phyloP scores from a whole-genome alignment of 306 rosid genomes.

The Abrus pulchellus region DNA sequence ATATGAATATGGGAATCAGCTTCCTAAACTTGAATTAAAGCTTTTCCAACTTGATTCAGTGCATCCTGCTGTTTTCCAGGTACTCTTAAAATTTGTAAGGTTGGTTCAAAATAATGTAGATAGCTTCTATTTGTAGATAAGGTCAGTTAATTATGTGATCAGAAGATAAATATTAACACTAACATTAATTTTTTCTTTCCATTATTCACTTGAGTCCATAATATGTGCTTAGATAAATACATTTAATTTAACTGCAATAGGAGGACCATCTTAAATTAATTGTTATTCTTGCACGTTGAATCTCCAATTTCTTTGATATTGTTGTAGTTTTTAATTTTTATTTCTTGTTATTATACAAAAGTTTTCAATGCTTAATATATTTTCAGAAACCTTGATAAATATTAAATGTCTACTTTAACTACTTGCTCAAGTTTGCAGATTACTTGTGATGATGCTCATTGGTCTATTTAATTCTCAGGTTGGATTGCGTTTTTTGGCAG shows the following conservation, averaged over 20 bases:
- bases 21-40: conserved; percentile 76
- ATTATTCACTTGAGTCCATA: conserved; percentile 14
- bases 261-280: conserved; percentile 31
- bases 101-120: conserved; percentile 25
- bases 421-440: conserved; percentile 7
- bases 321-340: neutral
- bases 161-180: conserved; percentile 13
- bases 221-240: neutral
- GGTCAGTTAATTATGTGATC: conserved; percentile 25
- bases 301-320: conserved; percentile 20
- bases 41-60: conserved; percentile 76
- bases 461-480: conserved; percentile 62
- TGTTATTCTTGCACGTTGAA: neutral
- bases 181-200: conserved; percentile 5
- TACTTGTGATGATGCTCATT: conserved; percentile 27
- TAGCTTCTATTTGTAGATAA: conserved; percentile 18
- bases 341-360: neutral
- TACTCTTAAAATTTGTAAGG: conserved; percentile 40
- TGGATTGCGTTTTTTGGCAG: conserved; percentile 77
- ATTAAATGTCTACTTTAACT: conserved; percentile 5
- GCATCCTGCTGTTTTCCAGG: conserved; percentile 92
- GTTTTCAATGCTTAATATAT: conserved; percentile 3
- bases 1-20: conserved; percentile 78
- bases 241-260: conserved; percentile 19
- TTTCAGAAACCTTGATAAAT: neutral